Base-by-base conservation (phyloP, 78 protist species). In the Bodo saltans region DNA sequence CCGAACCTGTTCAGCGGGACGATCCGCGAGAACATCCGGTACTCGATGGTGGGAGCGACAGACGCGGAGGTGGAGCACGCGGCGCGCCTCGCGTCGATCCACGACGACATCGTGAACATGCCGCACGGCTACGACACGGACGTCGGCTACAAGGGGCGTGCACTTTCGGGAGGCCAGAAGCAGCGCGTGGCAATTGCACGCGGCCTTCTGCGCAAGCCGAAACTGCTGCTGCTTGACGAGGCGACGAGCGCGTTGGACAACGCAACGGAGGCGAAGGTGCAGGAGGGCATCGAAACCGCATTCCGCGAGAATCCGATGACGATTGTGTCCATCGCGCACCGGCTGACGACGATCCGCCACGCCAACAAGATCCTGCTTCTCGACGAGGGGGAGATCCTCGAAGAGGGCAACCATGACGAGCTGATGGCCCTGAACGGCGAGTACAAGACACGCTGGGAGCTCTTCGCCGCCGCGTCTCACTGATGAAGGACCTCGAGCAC, bases 221-320 rank as follows among this genome's bases (percentile, higher is more conserved):
- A 69, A 73, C 83, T 97, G 4, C 83, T 97, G 30, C 41, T 97
- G 35, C 86, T 97, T 3, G 99, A 97, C 87, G 99, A 97, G 84
- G 97, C 97, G 27, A 97, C 99, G 39, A 78, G 93, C 0, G 98
- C 99, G 30, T 93, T 97, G 32, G 99, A 97, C 85, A 83, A 92
- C 0, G 89, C 87, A 67, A 83, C 88, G 26, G 98, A 97, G 89
- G 37, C 71, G 23, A 32, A 87, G 2, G 96, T 97, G 8, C 92
- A 90, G 86, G 90, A 88, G 28, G 97, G 94, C 0, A 41, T 97
- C 17, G n/a, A n/a, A n/a, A 82, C 78, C 52, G 85, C 41, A 39
- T 83, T 89, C 27, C 39, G 68, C 39, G 47, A 71, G 39, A 83
- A 84, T 39, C 32, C 85, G n/a, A 93, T 96, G 0, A 76, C 89